These are phyloP conservation scores for Golubevia pallescens DNA, from an alignment of 1,284 basidiomycete species.

Conservation along the genomic window DNA sequence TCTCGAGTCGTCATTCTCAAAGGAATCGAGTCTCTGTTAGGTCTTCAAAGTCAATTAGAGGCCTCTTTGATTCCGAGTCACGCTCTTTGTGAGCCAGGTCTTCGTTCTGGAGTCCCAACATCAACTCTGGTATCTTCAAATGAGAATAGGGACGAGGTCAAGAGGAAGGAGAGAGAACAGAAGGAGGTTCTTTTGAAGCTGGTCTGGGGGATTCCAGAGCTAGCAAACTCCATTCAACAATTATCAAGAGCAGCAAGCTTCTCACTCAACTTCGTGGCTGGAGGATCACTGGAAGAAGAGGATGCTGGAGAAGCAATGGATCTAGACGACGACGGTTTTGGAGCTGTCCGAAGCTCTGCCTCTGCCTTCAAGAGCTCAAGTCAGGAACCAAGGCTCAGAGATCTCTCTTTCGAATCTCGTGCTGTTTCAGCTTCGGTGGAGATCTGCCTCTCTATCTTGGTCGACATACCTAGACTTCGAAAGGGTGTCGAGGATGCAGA, in stretches of 20 bases:
- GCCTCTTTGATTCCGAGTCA: not conserved
- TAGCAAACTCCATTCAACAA: not conserved
- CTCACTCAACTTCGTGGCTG: not conserved
- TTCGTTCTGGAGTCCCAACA: not conserved
- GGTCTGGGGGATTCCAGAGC: not conserved
- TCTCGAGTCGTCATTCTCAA: not conserved
- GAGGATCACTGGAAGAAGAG: not conserved
- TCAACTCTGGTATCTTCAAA: no score
- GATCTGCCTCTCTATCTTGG: constrained; percentile 8
- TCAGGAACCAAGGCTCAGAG: not conserved
- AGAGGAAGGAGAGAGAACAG: not conserved
- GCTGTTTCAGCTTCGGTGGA: not conserved
- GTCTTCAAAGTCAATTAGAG: not conserved
- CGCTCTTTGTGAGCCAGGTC: not conserved
- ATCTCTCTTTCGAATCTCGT: not conserved
- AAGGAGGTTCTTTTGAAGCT: not conserved
- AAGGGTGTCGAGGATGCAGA: not conserved
- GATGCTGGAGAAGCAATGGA: not conserved
- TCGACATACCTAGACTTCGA: not conserved
- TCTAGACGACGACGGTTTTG: constrained; percentile 4
- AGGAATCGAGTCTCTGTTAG: constrained; percentile 4
- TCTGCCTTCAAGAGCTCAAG: not conserved
- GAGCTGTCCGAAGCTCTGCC: not conserved
- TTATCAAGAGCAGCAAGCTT: not conserved
- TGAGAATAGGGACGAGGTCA: no score